Evolutionary conservation across 83 land plant genomes (phyloP), one percentile per base, ranked within the genome.

Genomic region (Picea abies): DNA sequence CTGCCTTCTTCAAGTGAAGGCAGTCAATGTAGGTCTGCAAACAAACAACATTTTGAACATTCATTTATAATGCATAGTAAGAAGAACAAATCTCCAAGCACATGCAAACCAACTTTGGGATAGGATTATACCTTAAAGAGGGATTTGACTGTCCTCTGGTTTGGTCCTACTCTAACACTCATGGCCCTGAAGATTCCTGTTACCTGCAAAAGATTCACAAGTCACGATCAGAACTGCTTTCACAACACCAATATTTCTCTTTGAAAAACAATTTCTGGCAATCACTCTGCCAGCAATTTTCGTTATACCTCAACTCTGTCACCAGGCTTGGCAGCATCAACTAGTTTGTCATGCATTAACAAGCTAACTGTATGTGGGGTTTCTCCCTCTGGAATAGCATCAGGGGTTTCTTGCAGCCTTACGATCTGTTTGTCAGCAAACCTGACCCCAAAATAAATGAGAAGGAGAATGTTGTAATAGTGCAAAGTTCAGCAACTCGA

Each of bases 351-450:
- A 63, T 97, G 98, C 98, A 97, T 91, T 81, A 96, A 79, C 87
- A 97, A 82, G 87, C 99, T 97, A 47, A 97, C 99, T 10, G 99
- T 97, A 72, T 97, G 98, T 41, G 99, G 99, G 29, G 99, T 97
- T 58, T 96, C 99, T 58, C 98, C 99, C 47, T 97, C 98, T 60
- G 99, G 99, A 25, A 97, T 97, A 56, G 97, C 99, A 97, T 97
- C 98, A 52, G 99, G 99, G 8, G 99, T 97, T 88, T 97, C 99
- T 87, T 95, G 99, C 69, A 97, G 85, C 84, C 95, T 93, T 67
- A 97, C 99, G 81, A 97, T 91, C 76, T 97, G 99, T 86, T 97
- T 97, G 84, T 95, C 98, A 32, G 98, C 90, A 90, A 97, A 97
- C 81, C 99, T 97, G 79, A 35, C 16, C 44, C n/a, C 58, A 66